Evolutionary conservation across 1,284 basidiomycete species (phyloP).

Genomic region (Puccinia triticina): DNA sequence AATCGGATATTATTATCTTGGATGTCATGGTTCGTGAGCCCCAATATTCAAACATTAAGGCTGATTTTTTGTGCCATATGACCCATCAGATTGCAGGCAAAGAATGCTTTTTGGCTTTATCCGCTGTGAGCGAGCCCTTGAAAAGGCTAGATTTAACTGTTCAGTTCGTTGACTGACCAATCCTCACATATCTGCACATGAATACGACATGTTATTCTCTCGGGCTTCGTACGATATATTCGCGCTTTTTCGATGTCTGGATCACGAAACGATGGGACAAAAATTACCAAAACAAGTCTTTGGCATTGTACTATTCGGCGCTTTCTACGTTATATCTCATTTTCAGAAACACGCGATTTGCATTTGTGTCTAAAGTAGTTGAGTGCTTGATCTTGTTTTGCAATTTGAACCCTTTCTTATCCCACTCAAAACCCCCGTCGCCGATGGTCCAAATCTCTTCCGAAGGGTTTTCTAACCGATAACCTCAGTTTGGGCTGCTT

Average conservation of each 20-base stretch:
- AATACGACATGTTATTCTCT: not conserved
- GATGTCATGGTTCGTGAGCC: not conserved
- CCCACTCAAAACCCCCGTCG: not conserved
- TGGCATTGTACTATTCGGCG: slow-evolving; percentile 54
- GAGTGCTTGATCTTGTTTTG: not conserved
- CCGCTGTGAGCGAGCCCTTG: slow-evolving; percentile 51
- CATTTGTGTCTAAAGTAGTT: slow-evolving; percentile 50
- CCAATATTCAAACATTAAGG: not conserved
- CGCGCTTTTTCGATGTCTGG: not conserved
- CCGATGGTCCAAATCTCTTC: slow-evolving; percentile 1
- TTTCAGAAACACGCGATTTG: slow-evolving; percentile 55
- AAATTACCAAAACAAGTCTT: slow-evolving; percentile 21
- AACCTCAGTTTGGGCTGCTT: slow-evolving; percentile 52
- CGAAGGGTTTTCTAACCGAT: slow-evolving; percentile 51
- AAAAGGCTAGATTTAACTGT: not conserved
- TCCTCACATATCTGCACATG: not conserved
- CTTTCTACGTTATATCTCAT: slow-evolving; percentile 56
- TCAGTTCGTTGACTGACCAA: not conserved
- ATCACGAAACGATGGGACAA: not conserved
- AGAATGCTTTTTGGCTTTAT: slow-evolving; percentile 57
- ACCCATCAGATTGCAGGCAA: slow-evolving; percentile 56
- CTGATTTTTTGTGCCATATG: not conserved
- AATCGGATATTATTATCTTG: not conserved
- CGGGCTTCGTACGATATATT: not conserved
- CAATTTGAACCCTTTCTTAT: not conserved